Conservation (phyloP, 1,284 basidiomycete genomes). For the Cystobasidium pallidum region DNA sequence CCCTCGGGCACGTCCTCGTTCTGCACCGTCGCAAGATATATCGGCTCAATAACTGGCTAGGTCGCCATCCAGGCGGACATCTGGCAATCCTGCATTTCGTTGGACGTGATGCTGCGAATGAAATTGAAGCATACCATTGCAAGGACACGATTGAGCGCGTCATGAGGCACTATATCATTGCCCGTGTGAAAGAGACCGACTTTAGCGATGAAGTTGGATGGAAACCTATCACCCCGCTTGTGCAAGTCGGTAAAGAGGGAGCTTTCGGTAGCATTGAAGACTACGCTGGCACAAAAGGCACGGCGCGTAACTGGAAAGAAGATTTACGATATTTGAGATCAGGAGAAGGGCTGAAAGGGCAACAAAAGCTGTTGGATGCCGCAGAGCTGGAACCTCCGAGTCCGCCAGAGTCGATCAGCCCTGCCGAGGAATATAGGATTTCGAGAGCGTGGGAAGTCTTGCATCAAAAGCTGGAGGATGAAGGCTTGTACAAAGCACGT, state of each 20-base stretch:
- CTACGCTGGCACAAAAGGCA: conserved; percentile 49
- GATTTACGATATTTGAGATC: conserved; percentile 10
- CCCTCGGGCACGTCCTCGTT: conserved; percentile 76
- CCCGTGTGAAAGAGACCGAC: conserved; percentile 66
- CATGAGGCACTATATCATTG: conserved; percentile 75
- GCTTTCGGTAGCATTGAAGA: conserved; percentile 52
- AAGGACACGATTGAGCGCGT: conserved; percentile 66
- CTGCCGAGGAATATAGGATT: conserved; percentile 45
- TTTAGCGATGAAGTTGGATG: conserved; percentile 62
- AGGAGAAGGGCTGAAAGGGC: background rate
- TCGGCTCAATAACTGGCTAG: conserved; percentile 78
- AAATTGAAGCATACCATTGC: conserved; percentile 89
- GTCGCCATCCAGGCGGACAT: conserved; percentile 83
- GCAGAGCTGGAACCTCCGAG: conserved; percentile 47
- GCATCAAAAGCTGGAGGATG: conserved; percentile 72
- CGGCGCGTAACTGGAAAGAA: conserved; percentile 56
- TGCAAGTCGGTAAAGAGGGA: conserved; percentile 79
- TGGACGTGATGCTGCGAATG: conserved; percentile 91
- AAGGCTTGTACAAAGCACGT: conserved; percentile 81
- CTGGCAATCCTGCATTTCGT: conserved; percentile 93
- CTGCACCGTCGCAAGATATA: conserved; percentile 78
- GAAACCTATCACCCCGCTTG: conserved; percentile 83
- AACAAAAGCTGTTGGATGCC: conserved; percentile 22
- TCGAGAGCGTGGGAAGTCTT: conserved; percentile 70
- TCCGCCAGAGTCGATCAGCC: conserved; percentile 33